Evolutionary conservation across 176 grass and related monocot species (phyloP).

Genomic region (Melocanna baccifera): DNA sequence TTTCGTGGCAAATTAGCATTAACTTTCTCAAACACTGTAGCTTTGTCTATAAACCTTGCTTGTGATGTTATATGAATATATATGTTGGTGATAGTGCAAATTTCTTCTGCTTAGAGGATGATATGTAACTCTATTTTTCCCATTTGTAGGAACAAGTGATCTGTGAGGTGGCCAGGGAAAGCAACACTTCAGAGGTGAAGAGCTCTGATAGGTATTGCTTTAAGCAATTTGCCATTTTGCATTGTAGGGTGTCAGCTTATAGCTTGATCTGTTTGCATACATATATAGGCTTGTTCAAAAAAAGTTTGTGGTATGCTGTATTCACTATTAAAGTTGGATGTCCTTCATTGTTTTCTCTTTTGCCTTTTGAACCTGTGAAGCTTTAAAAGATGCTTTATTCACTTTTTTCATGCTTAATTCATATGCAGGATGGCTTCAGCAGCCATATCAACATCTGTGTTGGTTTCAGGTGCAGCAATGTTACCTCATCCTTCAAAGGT

Average conservation of each 20-base stretch:
- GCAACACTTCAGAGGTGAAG: slow-evolving; percentile 24
- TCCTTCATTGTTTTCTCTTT: slow-evolving; percentile 2
- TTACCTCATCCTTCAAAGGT: slow-evolving; percentile 98
- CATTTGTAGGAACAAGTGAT: slow-evolving; percentile 44
- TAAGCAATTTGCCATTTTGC: neutral
- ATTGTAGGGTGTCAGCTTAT: neutral
- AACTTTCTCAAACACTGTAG: neutral
- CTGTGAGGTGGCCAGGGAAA: slow-evolving; percentile 27
- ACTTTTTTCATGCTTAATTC: slow-evolving; percentile 11
- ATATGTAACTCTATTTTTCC: neutral
- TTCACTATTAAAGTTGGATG: neutral
- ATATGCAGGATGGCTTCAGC: slow-evolving; percentile 44
- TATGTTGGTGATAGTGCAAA: neutral
- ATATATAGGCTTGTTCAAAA: neutral
- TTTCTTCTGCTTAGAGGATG: slow-evolving; percentile 1
- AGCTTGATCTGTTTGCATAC: slow-evolving; percentile 2
- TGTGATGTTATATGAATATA: neutral
- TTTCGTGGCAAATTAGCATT: neutral
- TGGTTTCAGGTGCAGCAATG: slow-evolving; percentile 84
- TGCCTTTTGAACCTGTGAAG: neutral
- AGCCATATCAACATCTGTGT: slow-evolving; percentile 39
- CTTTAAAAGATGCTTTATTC: neutral
- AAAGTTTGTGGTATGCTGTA: neutral
- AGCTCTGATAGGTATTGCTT: slow-evolving; percentile 48
- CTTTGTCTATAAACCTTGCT: neutral